A percentile compares a stretch with the other conserved stretches of the same genome.
These are phyloP conservation scores for Vitis vinifera DNA, from an alignment of 164 flowering plant genomes.

Conservation along the genomic window ASM3070453v1 NC_081822.1:1520001-1520500, in stretches of 20 bases:
- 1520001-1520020: too few relatives aligned
- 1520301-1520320: slow-evolving; percentile 45
- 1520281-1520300: slow-evolving; percentile 44
- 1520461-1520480: background rate
- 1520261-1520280: slow-evolving; percentile 50
- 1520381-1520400: background rate
- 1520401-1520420: background rate
- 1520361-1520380: background rate
- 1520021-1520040: too few relatives aligned
- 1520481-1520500: too few relatives aligned
- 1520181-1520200: too few relatives aligned
- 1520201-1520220: background rate
- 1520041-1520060: too few relatives aligned
- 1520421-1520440: background rate
- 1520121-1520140: too few relatives aligned
- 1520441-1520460: background rate
- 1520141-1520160: too few relatives aligned
- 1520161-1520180: too few relatives aligned
- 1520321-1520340: slow-evolving; percentile 36
- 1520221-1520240: slow-evolving; percentile 18
- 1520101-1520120: too few relatives aligned
- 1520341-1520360: slow-evolving; percentile 24
- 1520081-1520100: too few relatives aligned
- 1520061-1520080: too few relatives aligned
- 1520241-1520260: slow-evolving; percentile 43